These are phyloP conservation scores for Termitomyces sp. DNA, from an alignment of 768 basidiomycete species.

Conservation along the genomic window DNA sequence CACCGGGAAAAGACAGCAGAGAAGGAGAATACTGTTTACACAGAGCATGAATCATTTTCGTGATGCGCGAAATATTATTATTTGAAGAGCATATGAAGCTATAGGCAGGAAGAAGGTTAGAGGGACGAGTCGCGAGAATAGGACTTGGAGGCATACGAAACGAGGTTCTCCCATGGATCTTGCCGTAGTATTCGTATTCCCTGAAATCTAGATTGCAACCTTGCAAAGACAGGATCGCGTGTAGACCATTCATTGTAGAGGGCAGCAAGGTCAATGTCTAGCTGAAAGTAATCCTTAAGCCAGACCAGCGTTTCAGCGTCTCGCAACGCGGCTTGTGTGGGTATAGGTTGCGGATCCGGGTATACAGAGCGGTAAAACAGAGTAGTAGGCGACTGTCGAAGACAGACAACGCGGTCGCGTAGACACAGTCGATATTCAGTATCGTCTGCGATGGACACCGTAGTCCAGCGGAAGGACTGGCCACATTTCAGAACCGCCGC, in stretches of 20 bases:
- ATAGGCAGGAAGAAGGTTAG: neutral
- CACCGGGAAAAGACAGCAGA: slow-evolving; percentile 48
- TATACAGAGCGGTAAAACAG: slow-evolving; percentile 73
- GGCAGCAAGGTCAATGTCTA: slow-evolving; percentile 64
- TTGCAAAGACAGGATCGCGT: slow-evolving; percentile 73
- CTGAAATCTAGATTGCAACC: slow-evolving; percentile 56
- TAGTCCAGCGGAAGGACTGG: slow-evolving; percentile 83
- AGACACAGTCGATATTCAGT: slow-evolving; percentile 78
- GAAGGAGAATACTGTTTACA: slow-evolving; percentile 73
- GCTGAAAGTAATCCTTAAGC: slow-evolving; percentile 87
- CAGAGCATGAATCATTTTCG: slow-evolving; percentile 86
- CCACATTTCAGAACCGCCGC: slow-evolving; percentile 77
- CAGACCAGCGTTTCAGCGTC: slow-evolving; percentile 69
- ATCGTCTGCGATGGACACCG: slow-evolving; percentile 35
- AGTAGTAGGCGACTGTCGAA: slow-evolving; percentile 65
- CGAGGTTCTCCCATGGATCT: slow-evolving; percentile 93
- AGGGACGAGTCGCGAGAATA: neutral
- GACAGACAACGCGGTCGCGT: slow-evolving; percentile 78
- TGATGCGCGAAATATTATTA: slow-evolving; percentile 93
- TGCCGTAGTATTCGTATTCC: slow-evolving; percentile 89
- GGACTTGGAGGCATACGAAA: slow-evolving; percentile 67
- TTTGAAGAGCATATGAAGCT: slow-evolving; percentile 99
- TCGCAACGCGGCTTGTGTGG: slow-evolving; percentile 28
- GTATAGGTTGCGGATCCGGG: slow-evolving; percentile 40
- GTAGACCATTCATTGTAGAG: slow-evolving; percentile 77